Percentiles rank a stretch among this genome's conserved stretches.
phyloP scores from a whole-genome alignment of 1,284 basidiomycete species.

The Porodaedalea pini region DNA sequence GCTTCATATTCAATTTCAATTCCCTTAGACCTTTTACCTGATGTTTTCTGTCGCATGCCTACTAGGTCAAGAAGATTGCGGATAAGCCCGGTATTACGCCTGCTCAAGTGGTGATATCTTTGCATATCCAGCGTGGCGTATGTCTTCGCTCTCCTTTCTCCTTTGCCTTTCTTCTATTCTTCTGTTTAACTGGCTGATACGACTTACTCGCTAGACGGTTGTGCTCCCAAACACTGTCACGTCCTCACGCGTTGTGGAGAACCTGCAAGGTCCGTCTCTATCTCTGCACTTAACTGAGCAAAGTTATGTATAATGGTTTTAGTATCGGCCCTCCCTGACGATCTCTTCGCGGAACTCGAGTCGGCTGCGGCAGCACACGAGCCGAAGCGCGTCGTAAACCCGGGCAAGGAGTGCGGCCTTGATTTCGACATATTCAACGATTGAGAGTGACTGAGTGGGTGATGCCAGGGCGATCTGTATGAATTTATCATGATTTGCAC shows the following conservation, averaged over 20 bases:
- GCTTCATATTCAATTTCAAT: slow-evolving; percentile 23
- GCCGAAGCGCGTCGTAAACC: slow-evolving; percentile 55
- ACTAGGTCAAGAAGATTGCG: slow-evolving; percentile 55
- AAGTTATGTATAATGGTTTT: not conserved
- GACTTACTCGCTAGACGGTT: slow-evolving; percentile 61
- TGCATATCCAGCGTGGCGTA: slow-evolving; percentile 78
- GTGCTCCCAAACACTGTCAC: slow-evolving; percentile 81
- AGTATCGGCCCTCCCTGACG: slow-evolving; percentile 47
- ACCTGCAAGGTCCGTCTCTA: slow-evolving; percentile 48
- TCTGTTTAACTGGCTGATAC: slow-evolving; percentile 80
- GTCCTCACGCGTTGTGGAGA: slow-evolving; percentile 65
- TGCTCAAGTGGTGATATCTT: slow-evolving; percentile 76
- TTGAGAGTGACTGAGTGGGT: not conserved
- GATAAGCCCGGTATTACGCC: slow-evolving; percentile 66
- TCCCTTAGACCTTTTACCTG: too few relatives aligned
- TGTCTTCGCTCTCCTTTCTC: slow-evolving; percentile 26
- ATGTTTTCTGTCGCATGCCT: not conserved
- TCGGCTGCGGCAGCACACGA: slow-evolving; percentile 52
- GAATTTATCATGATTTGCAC: not conserved
- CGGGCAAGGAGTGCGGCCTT: slow-evolving; percentile 59
- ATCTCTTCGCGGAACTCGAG: slow-evolving; percentile 58
- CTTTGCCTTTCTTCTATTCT: slow-evolving; percentile 35
- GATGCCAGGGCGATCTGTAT: too few relatives aligned
- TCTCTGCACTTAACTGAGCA: not conserved
- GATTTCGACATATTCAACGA: slow-evolving; percentile 60